Evolutionary conservation across 495 filamentous ascomycete genomes (phyloP), one percentile per base, ranked within the genome.

Genomic region (Aspergillus olivimuriae): DNA sequence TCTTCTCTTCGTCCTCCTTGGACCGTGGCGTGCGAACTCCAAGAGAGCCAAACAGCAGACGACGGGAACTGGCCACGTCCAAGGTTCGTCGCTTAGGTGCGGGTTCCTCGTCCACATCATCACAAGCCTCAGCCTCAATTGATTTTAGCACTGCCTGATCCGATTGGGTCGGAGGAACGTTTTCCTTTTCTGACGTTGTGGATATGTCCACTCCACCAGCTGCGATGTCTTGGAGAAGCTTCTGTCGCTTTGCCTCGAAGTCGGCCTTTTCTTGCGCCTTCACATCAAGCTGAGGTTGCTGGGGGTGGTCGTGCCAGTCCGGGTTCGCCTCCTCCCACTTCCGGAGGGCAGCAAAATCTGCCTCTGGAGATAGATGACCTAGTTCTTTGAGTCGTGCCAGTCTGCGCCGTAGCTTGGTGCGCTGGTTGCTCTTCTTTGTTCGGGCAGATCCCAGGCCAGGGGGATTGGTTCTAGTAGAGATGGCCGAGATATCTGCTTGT

Each of bases 1-100:
- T 62, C 23, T 69, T 70, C 10, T 80, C 73, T 53, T 83, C 81
- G 12, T 88, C 83, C 44, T 76, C 73, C 52, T 85, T 81, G 3
- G 73, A 80, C 43, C 76, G 80, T 2, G 86, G 86, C 8, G 72
- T 74, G 43, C 74, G 74, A 4, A 88, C 63, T 23, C 85, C 86
- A n/a, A 89, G 68, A 17, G 83, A 78, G 15, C 81, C 80, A 52
- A 89, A 89, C 0, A 92, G 54, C 47, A 90, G 57, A 46, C 86
- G 70, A 32, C 76, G 74, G 3, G 79, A 78, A 44, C 83, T 81
- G 7, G 67, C 76, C 3, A 87, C 49, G 53, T 90, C 83, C 15
- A 88, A 56, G 1, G 68, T 65, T 43, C 73, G 72, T 47, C 68
- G 60, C 30, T 56, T 60, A 22, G 62, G 42, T 15, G 55, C 52